phyloP scores from a whole-genome alignment of 2,329 filamentous ascomycete species.

The Plectosphaerella cucumerina region DNA sequence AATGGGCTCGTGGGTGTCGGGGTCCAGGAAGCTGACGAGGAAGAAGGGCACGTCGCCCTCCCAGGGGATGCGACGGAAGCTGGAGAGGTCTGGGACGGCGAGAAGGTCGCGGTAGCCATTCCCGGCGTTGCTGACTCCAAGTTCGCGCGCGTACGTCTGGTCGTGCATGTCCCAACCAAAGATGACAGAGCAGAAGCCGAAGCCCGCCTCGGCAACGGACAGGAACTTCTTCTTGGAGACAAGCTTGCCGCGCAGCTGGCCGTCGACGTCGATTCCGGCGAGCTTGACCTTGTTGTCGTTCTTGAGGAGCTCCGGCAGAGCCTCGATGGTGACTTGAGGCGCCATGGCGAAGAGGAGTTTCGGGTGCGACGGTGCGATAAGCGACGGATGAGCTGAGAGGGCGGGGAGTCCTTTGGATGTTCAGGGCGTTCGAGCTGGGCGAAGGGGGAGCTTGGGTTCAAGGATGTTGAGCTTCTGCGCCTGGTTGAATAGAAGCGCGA shows the following conservation, averaged over 20 bases:
- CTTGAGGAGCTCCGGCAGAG: conserved; percentile 62
- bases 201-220: conserved; percentile 73
- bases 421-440: neutral
- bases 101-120: conserved; percentile 87
- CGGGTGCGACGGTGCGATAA: too few relatives aligned
- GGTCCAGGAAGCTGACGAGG: conserved; percentile 77
- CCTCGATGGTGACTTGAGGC: conserved; percentile 50
- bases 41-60: conserved; percentile 84
- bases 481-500: neutral
- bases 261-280: conserved; percentile 83
- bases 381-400: neutral
- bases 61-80: conserved; percentile 85
- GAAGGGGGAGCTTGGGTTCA: neutral
- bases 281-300: conserved; percentile 80
- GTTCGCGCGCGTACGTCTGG: conserved; percentile 78
- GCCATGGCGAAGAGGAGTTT: conserved; percentile 21
- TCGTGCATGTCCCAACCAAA: conserved; percentile 99
- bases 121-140: conserved; percentile 82
- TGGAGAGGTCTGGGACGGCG: conserved; percentile 73
- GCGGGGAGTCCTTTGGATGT: neutral
- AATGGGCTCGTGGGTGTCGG: conserved; percentile 67
- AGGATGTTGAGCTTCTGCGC: neutral
- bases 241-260: conserved; percentile 82
- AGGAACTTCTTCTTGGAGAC: conserved; percentile 92
- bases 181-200: conserved; percentile 91